Evolutionary conservation across 164 flowering plant species (phyloP).

Genomic region (Annona squamosa): DNA sequence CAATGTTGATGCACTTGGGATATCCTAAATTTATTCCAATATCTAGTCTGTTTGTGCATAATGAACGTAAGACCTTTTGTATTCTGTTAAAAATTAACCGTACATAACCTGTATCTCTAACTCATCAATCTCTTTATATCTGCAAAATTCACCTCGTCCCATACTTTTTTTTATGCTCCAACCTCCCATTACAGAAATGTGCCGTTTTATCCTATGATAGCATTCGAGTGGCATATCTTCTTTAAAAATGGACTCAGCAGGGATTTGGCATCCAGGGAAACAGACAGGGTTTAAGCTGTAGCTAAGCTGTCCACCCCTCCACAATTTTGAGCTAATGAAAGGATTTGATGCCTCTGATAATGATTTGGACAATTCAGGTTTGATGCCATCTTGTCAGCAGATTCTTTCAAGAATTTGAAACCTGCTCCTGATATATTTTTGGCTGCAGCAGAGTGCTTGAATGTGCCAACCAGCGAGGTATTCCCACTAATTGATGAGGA

Average conservation of each 20-base stretch:
- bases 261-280: not conserved
- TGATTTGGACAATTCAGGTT: slow-evolving; percentile 48
- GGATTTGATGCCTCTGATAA: not conserved
- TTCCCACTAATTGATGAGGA: not conserved
- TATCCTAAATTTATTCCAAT: not conserved
- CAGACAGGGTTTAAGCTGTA: too few relatives aligned
- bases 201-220: too few relatives aligned
- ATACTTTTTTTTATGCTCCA: too few relatives aligned
- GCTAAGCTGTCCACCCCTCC: too few relatives aligned
- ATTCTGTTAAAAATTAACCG: not conserved
- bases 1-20: not conserved
- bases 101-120: not conserved
- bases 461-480: slow-evolving; percentile 79
- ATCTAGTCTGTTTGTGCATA: not conserved
- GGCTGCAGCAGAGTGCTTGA: slow-evolving; percentile 74
- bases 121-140: not conserved
- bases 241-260: not conserved
- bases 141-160: not conserved
- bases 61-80: not conserved
- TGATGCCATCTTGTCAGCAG: slow-evolving; percentile 95
- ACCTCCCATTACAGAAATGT: too few relatives aligned
- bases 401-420: slow-evolving; percentile 93
- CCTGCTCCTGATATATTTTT: slow-evolving; percentile 97
- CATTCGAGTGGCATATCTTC: not conserved
- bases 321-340: not conserved